Conservation (phyloP, 805 yeast species). For the Lachancea sp. region DNA sequence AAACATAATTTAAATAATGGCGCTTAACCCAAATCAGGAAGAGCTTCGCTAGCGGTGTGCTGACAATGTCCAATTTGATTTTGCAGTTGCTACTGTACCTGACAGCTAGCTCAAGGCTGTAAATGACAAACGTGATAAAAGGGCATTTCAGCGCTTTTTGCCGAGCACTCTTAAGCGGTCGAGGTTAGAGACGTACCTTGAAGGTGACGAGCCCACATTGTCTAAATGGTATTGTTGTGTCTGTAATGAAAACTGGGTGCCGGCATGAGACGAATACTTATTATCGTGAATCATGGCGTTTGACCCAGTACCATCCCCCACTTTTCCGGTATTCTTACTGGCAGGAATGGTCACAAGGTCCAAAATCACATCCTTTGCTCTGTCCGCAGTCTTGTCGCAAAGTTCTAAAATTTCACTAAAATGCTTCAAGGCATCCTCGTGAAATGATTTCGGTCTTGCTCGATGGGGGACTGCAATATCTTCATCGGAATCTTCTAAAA, state of each 20-base stretch:
- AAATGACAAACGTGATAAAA: too few species aligned
- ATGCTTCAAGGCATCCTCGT: slow-evolving; percentile 1
- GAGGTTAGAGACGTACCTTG: slow-evolving; percentile 2
- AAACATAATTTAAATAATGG: neutral
- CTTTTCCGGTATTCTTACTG: neutral
- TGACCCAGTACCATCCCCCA: too few species aligned
- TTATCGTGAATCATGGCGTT: too few species aligned
- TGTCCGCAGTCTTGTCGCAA: slow-evolving; percentile 28
- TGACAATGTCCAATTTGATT: too few species aligned
- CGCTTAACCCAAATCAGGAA: neutral
- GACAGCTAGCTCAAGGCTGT: neutral
- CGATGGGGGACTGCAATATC: neutral
- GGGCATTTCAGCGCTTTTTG: neutral
- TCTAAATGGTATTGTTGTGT: too few species aligned
- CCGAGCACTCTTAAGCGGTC: neutral
- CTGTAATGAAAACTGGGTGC: too few species aligned
- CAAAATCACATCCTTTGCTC: slow-evolving; percentile 22
- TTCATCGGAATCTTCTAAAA: slow-evolving; percentile 19
- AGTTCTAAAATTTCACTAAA: slow-evolving; percentile 15
- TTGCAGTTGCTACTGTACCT: neutral
- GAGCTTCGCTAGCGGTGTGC: too few species aligned
- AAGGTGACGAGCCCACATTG: neutral
- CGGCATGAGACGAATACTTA: too few species aligned
- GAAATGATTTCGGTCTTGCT: slow-evolving; percentile 4
- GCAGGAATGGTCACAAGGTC: slow-evolving; percentile 10